Conservation (phyloP, 2,329 filamentous ascomycete species). For the Neopestalotiopsis rosae region DNA sequence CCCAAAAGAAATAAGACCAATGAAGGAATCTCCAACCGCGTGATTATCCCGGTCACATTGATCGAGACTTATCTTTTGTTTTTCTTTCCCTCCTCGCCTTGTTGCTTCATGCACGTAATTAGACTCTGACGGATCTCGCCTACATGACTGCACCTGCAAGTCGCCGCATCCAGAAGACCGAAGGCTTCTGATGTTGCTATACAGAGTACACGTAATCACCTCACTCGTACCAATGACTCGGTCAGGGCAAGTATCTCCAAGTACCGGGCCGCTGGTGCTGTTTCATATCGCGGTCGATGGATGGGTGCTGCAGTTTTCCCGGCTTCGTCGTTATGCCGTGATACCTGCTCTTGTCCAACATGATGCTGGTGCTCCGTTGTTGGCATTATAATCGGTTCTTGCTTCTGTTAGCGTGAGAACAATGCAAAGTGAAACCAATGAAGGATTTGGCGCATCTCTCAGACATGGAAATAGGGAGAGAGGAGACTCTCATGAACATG, state of each 20-base stretch:
- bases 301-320: background rate
- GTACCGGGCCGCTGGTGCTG: background rate
- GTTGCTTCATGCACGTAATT: background rate
- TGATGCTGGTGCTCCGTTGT: too few relatives aligned
- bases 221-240: background rate
- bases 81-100: background rate
- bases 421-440: too few relatives aligned
- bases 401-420: too few relatives aligned
- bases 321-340: background rate
- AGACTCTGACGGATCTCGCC: background rate
- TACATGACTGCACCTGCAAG: slow-evolving; percentile 1
- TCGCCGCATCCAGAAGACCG: background rate
- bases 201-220: background rate
- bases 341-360: background rate
- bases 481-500: too few relatives aligned
- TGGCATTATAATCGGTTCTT: too few relatives aligned
- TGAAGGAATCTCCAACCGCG: too few relatives aligned
- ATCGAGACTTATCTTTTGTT: background rate
- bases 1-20: too few relatives aligned
- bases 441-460: too few relatives aligned
- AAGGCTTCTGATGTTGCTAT: background rate
- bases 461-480: too few relatives aligned
- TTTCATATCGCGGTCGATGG: background rate
- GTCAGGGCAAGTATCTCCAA: background rate
- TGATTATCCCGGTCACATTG: too few relatives aligned